Evolutionary conservation across 2,329 filamentous ascomycete genomes (phyloP).

Genomic region (Aplosporella prunicola): DNA sequence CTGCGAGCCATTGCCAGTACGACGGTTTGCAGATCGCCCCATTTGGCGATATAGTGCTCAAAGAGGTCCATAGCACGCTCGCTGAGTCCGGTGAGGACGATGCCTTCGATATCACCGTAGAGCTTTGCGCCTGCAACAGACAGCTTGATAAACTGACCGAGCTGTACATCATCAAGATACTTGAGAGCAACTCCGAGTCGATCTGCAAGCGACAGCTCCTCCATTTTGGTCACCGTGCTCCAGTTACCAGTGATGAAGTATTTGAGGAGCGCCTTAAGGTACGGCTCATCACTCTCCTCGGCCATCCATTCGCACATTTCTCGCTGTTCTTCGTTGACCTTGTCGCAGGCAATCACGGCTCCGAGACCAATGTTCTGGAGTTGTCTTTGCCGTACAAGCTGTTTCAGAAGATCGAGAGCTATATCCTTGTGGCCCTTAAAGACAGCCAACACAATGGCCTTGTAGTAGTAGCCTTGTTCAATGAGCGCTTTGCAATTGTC

Average conservation of each 20-base stretch:
- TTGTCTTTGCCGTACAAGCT: slow-evolving; percentile 56
- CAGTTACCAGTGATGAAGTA: slow-evolving; percentile 71
- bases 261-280: slow-evolving; percentile 68
- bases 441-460: slow-evolving; percentile 65
- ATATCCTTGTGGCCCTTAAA: slow-evolving; percentile 61
- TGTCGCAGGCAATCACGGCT: slow-evolving; percentile 39
- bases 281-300: slow-evolving; percentile 61
- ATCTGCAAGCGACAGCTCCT: slow-evolving; percentile 63
- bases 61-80: slow-evolving; percentile 65
- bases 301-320: slow-evolving; percentile 54
- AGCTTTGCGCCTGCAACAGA: slow-evolving; percentile 52
- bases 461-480: slow-evolving; percentile 53
- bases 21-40: slow-evolving; percentile 69
- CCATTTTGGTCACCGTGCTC: slow-evolving; percentile 62
- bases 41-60: slow-evolving; percentile 65
- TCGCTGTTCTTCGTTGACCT: slow-evolving; percentile 48
- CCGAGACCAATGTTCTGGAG: slow-evolving; percentile 46
- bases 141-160: slow-evolving; percentile 34
- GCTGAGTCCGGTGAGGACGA: slow-evolving; percentile 68
- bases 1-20: slow-evolving; percentile 66
- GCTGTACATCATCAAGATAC: slow-evolving; percentile 53
- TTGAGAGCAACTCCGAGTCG: slow-evolving; percentile 63
- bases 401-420: slow-evolving; percentile 61
- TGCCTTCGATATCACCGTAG: slow-evolving; percentile 65
- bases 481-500: slow-evolving; percentile 43